A percentile compares a stretch with the other conserved stretches of the same genome.
Conservation (phyloP, 2,329 filamentous ascomycete species). For the Venturia carpophila region DNA sequence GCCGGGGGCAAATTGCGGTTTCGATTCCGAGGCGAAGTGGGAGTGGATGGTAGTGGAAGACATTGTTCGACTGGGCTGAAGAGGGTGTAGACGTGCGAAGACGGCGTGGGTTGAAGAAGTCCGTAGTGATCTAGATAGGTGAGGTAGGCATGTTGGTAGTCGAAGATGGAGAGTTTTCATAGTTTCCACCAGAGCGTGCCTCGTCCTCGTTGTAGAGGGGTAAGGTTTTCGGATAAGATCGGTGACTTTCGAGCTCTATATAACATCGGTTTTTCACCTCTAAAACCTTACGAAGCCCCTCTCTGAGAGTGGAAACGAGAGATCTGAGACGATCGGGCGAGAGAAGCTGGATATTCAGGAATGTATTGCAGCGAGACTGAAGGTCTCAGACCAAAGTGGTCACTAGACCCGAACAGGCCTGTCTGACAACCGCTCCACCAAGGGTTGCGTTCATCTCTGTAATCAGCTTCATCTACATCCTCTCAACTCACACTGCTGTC, state of each 20-base stretch:
- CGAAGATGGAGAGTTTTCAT: not conserved
- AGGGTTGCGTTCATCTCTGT: too few relatives aligned
- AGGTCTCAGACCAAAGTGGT: too few relatives aligned
- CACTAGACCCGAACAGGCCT: too few relatives aligned
- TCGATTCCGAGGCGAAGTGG: not conserved
- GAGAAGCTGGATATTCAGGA: too few relatives aligned
- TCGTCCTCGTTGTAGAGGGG: not conserved
- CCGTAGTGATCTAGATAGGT: not conserved
- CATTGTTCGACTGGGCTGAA: not conserved
- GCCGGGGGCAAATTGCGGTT: constrained; percentile 1
- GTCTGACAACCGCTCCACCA: too few relatives aligned
- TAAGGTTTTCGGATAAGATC: not conserved
- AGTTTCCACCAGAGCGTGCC: not conserved
- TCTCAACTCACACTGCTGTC: too few relatives aligned
- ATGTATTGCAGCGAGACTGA: too few relatives aligned
- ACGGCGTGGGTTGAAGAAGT: not conserved
- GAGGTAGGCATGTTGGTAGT: constrained; percentile 5
- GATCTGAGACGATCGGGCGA: too few relatives aligned
- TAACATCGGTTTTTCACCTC: too few relatives aligned
- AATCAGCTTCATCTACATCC: too few relatives aligned
- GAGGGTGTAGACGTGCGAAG: not conserved
- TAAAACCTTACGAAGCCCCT: too few relatives aligned
- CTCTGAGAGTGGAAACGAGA: too few relatives aligned
- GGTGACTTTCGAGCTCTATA: not conserved
- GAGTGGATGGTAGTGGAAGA: not conserved